Conservation (phyloP, 257 asterid species). For the Solanum sparsipilum region DNA sequence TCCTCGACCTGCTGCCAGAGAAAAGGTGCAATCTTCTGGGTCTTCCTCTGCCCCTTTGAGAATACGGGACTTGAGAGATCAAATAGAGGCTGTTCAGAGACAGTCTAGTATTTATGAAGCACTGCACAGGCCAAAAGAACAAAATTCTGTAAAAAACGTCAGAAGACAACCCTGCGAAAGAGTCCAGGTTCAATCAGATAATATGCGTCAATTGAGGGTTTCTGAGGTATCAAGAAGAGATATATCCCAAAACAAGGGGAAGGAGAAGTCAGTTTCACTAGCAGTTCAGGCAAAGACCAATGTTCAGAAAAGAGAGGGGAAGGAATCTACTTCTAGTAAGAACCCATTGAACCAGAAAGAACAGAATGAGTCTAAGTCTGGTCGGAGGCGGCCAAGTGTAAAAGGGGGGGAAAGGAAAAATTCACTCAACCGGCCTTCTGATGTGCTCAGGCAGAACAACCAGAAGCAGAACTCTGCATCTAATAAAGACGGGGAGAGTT, state of each 20-base stretch:
- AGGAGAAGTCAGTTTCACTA: conserved; percentile 46
- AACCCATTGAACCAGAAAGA: conserved; percentile 47
- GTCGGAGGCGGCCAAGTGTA: conserved; percentile 29
- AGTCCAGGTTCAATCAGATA: conserved; percentile 35
- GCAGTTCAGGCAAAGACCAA: conserved; percentile 51
- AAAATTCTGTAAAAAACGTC: conserved; percentile 18
- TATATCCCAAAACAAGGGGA: conserved; percentile 44
- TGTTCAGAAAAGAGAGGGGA: conserved; percentile 47
- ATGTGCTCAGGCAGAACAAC: conserved; percentile 69
- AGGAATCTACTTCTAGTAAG: conserved; percentile 24
- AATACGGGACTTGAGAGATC: conserved; percentile 55
- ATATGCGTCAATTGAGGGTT: conserved; percentile 21
- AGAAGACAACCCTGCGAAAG: conserved; percentile 38
- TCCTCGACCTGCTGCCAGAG: conserved; percentile 53
- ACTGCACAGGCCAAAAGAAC: conserved; percentile 40
- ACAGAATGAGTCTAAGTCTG: conserved; percentile 23
- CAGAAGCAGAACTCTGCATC: conserved; percentile 74
- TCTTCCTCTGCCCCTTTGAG: conserved; percentile 62
- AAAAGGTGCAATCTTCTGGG: conserved; percentile 36
- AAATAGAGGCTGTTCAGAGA: conserved; percentile 53
- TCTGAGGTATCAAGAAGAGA: conserved; percentile 44
- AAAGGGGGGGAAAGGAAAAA: conserved; percentile 44
- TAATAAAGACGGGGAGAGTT: conserved; percentile 26
- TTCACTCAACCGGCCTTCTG: conserved; percentile 38
- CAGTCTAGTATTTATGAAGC: conserved; percentile 28